These are phyloP conservation scores for Syzygium aqueum DNA, from an alignment of 345 rosid species.

Conservation along the genomic window DNA sequence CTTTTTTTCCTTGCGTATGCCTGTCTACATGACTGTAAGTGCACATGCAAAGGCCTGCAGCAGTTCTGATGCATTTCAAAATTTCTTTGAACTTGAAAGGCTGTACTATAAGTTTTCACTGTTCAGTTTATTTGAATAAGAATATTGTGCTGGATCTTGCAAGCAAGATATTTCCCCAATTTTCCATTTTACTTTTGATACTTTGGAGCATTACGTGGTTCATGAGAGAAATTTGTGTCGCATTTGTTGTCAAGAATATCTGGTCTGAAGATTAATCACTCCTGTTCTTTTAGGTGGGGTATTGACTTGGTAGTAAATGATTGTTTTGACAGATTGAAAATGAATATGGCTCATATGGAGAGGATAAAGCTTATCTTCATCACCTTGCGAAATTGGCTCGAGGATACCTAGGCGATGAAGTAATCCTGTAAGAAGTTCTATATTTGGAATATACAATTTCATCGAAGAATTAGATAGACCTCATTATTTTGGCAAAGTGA, in stretches of 20 bases:
- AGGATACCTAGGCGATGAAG: constrained; percentile 45
- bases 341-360: constrained; percentile 94
- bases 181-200: neutral
- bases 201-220: neutral
- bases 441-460: neutral
- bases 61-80: neutral
- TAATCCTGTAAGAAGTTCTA: constrained; percentile 42
- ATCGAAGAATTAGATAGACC: neutral
- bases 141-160: neutral
- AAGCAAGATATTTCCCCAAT: neutral
- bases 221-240: neutral
- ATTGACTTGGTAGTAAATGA: neutral
- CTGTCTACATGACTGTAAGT: neutral
- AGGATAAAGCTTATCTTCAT: constrained; percentile 74
- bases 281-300: neutral
- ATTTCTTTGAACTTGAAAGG: neutral
- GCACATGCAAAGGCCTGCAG: neutral
- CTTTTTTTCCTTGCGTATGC: neutral
- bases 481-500: neutral
- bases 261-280: neutral
- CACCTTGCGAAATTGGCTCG: constrained; percentile 57
- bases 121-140: neutral
- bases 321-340: constrained; percentile 66
- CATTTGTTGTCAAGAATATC: neutral
- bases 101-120: neutral